These are phyloP conservation scores for Penicillium sp. DNA, from an alignment of 2,329 filamentous ascomycete genomes.

Conservation along the genomic window DNA sequence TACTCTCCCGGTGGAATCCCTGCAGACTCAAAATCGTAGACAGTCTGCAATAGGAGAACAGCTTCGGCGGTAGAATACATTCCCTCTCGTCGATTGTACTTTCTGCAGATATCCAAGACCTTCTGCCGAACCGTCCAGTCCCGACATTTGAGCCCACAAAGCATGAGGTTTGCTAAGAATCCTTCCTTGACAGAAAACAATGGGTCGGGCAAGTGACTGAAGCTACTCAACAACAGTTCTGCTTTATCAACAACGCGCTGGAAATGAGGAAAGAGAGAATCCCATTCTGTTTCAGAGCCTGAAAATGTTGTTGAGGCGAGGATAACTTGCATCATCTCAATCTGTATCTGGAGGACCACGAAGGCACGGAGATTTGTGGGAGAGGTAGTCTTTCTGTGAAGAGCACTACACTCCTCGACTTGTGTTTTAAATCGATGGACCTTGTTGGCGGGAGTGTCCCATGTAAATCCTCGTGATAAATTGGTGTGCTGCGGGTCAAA, in stretches of 20 bases:
- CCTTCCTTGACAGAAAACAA: conserved; percentile 3
- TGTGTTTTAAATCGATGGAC: background rate
- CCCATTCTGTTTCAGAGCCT: conserved; percentile 2
- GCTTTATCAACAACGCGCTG: background rate
- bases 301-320: background rate
- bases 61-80: background rate
- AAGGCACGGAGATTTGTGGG: background rate
- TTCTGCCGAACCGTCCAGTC: conserved; percentile 2
- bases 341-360: background rate
- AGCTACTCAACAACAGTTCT: background rate
- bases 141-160: conserved; percentile 6
- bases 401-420: background rate
- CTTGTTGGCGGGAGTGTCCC: background rate
- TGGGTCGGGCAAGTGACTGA: background rate
- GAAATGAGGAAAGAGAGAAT: background rate
- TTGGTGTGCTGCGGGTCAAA: background rate
- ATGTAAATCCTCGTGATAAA: background rate
- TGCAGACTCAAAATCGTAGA: conserved; percentile 2
- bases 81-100: conserved; percentile 6
- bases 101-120: background rate
- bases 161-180: background rate
- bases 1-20: background rate
- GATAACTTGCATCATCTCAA: background rate
- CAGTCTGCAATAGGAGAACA: background rate
- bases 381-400: background rate